phyloP scores from a whole-genome alignment of 768 basidiomycete genomes.

The Russula ochroleuca region DNA sequence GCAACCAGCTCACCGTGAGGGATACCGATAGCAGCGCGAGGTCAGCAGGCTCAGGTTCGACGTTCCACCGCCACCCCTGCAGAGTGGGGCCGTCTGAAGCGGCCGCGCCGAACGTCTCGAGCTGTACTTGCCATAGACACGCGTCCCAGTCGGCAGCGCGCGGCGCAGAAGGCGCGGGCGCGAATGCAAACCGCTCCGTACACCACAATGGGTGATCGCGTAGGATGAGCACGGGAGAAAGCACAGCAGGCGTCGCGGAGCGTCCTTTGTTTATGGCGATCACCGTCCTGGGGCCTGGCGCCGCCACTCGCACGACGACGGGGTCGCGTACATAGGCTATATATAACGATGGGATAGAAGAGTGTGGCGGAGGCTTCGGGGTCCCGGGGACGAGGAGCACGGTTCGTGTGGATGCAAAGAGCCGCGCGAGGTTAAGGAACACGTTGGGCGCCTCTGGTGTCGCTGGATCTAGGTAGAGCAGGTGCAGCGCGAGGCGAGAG shows the following conservation, averaged over 20 bases:
- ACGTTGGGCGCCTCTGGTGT: constrained; percentile 43
- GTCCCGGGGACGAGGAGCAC: constrained; percentile 52
- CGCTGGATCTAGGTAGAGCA: constrained; percentile 43
- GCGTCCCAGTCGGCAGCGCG: constrained; percentile 56
- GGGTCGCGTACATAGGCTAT: constrained; percentile 22
- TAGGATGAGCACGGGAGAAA: constrained; percentile 45
- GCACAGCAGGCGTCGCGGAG: constrained; percentile 34
- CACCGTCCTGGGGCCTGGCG: constrained; percentile 28
- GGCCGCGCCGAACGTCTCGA: constrained; percentile 45
- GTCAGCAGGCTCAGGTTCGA: not conserved
- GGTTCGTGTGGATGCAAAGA: constrained; percentile 47
- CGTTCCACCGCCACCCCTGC: constrained; percentile 26
- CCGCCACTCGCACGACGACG: constrained; percentile 24
- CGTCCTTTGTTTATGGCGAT: constrained; percentile 34
- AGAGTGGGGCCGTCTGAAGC: constrained; percentile 33
- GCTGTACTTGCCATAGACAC: constrained; percentile 62
- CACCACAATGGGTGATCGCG: constrained; percentile 56
- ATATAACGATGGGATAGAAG: not conserved
- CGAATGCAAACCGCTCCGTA: constrained; percentile 48
- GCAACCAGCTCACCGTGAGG: constrained; percentile 9
- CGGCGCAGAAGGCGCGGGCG: constrained; percentile 35
- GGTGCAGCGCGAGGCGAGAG: constrained; percentile 41
- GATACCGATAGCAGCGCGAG: not conserved
- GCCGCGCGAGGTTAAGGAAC: constrained; percentile 59
- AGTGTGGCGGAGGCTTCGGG: constrained; percentile 31